Base-by-base conservation (phyloP, 1,139 yeast genomes). In the Candida tunisiensis region DNA sequence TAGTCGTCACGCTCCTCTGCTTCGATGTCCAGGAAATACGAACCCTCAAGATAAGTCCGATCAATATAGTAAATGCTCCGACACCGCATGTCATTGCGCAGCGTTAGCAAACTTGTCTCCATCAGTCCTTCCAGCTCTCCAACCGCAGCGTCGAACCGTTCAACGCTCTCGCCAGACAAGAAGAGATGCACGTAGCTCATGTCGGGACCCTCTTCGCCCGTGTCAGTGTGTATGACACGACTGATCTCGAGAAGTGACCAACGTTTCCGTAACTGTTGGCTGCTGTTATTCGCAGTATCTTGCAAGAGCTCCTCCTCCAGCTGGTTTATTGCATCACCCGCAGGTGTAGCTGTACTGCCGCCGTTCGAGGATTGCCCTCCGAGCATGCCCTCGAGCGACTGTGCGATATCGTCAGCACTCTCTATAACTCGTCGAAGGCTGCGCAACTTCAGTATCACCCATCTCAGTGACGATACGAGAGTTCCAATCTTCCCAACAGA, bases 21-120 rank as follows among this genome's bases (percentile, higher is more conserved):
- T 38, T 68, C 72, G 13, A 60, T 54, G 3, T 42, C 50, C 32
- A 26, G 62, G 59, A 37, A 59, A 49, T 47, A 53, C 15, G 44
- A 44, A n/a, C 56, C 52, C 17, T 43, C 46, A 19, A 40, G 41
- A 36, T 61, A 50, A 28, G 63, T 45, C 30, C 57, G 60, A 8
- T 71, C 66, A 24, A 77, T 61, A 41, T 65, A 68, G 44, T 68
- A 70, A 11, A 77, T 62, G 3, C 71, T 64, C 32, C 75, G 65
- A 29, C 69, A 62, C 33, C 83, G 59, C 25, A 74, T 47, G 42
- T 77, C 88, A 36, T 72, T 71, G 29, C 92, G 56, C 24, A 80
- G 52, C 3, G 74, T 61, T 14, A 72, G 43, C 28, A 75, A 52
- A 4, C 75, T 55, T 16, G 57, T 55, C 24, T 58, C 57, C 14